A percentile compares a stretch with the other conserved stretches of the same genome.
phyloP scores from a whole-genome alignment of 768 basidiomycete species.

The Fibroporia radiculosa region DNA sequence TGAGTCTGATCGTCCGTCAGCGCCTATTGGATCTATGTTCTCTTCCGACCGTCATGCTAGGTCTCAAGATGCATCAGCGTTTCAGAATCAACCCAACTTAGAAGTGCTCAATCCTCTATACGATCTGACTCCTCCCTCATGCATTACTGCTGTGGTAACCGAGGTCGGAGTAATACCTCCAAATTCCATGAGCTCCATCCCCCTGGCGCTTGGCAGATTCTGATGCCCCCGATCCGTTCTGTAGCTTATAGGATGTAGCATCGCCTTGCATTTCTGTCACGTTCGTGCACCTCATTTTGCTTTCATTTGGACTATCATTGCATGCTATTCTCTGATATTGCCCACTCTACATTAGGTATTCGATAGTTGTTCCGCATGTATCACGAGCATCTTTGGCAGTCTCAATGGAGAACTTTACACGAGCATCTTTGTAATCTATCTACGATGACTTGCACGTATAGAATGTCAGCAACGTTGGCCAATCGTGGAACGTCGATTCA shows the following conservation, averaged over 20 bases:
- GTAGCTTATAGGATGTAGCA: constrained; percentile 6
- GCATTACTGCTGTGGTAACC: constrained; percentile 93
- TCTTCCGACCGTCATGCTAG: constrained; percentile 27
- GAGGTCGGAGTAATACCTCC: constrained; percentile 96
- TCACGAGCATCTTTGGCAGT: no score
- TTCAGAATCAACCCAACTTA: constrained; percentile 41
- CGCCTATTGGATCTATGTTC: constrained; percentile 25
- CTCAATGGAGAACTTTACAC: no score
- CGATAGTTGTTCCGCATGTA: constrained; percentile 2
- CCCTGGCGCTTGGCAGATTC: constrained; percentile 48
- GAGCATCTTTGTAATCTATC: no score
- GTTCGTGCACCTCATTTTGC: constrained; percentile 7
- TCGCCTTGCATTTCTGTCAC: constrained; percentile 1
- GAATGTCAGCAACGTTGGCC: no score
- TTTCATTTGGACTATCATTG: constrained; percentile 10
- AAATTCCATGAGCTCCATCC: constrained; percentile 81
- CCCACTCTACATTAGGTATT: constrained; percentile 1
- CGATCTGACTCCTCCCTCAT: constrained; percentile 86
- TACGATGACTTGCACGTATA: no score
- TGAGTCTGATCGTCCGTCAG: constrained; percentile 8
- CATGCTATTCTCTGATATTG: constrained; percentile 7
- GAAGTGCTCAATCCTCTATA: constrained; percentile 85
- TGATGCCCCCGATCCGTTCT: constrained; percentile 15
- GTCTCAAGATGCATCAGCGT: constrained; percentile 19
- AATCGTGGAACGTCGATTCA: no score